phyloP scores from a whole-genome alignment of 306 rosid species.

The Delonix regia region DNA sequence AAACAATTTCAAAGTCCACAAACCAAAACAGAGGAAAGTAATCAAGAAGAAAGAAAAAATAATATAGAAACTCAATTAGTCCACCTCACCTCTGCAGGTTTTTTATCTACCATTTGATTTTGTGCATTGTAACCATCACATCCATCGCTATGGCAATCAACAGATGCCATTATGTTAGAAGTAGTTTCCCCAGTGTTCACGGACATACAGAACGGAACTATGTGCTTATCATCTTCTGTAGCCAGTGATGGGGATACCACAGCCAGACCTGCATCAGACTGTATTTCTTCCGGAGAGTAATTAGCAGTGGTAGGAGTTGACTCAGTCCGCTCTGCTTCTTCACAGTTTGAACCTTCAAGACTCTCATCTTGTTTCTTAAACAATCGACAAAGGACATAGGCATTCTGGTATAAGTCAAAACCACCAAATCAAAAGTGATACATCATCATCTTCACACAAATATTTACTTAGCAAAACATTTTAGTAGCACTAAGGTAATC shows the following conservation, averaged over 20 bases:
- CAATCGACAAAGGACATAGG: conserved; percentile 87
- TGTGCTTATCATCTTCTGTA: conserved; percentile 46
- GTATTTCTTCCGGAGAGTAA: conserved; percentile 60
- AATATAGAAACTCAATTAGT: conserved; percentile 5
- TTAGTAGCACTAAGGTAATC: not conserved
- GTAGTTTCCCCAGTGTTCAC: conserved; percentile 49
- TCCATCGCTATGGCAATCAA: conserved; percentile 44
- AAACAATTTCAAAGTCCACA: conserved; percentile 13
- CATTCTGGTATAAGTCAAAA: conserved; percentile 55
- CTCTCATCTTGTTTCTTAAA: conserved; percentile 81
- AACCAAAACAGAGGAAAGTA: conserved; percentile 5
- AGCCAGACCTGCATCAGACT: conserved; percentile 47
- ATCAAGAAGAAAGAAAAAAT: conserved; percentile 4
- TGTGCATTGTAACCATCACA: conserved; percentile 38
- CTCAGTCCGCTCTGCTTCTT: conserved; percentile 56
- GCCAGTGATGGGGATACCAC: conserved; percentile 52
- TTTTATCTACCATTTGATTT: conserved; percentile 26
- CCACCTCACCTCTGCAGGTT: conserved; percentile 46
- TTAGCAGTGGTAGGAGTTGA: conserved; percentile 53
- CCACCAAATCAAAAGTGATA: conserved; percentile 12
- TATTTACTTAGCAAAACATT: not conserved
- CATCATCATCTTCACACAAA: conserved; percentile 14
- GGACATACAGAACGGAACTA: conserved; percentile 14
- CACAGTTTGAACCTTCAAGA: conserved; percentile 54
- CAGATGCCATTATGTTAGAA: conserved; percentile 47